Evolutionary conservation across 1,139 yeast species (phyloP), one percentile per base, ranked within the genome.

Genomic region (Pichia inconspicua): DNA sequence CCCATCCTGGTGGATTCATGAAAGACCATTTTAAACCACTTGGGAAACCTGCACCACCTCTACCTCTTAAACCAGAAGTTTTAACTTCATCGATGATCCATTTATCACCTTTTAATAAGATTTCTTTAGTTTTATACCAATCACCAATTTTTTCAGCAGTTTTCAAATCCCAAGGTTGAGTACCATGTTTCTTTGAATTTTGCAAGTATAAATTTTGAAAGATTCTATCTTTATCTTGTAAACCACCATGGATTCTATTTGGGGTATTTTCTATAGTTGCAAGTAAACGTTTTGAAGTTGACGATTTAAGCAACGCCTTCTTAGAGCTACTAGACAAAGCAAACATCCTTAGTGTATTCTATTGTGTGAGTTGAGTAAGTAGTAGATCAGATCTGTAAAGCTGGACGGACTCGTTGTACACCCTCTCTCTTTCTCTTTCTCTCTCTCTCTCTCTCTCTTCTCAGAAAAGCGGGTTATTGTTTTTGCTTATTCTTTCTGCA

Each of bases 1-100:
- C 94, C 95, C 95, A 86, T 53, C 92, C 92, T 45, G 95, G 95
- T 46, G 95, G 95, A 69, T 86, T 86, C 95, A 86, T 86, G 64
- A 86, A 86, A 19, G 94, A 84, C 94, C 94, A 86, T 68, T 86
- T 86, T 62, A 86, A 75, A 44, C 95, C 95, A 27, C 89, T 80
- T 46, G 95, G 95, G 74, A 86, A 86, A 25, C 95, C 95, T 42
- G 95, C 95, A 61, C 95, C 95, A 53, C 95, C 95, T 70, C 95
- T 81, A 50, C 95, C 95, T 67, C 95, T 80, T 57, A 86, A 74
- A 19, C 95, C 95, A 10, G 90, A 82, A 62, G 80, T 78, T 67
- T 86, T 86, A 73, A 84, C 80, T 68, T 86, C 94, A 61, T 82
- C 86, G 61, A 85, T 85, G 64, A 85, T 84, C 95, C 95, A 86